Evolutionary conservation across 2,329 filamentous ascomycete genomes (phyloP).

Genomic region (Botrytis pseudocinerea): DNA sequence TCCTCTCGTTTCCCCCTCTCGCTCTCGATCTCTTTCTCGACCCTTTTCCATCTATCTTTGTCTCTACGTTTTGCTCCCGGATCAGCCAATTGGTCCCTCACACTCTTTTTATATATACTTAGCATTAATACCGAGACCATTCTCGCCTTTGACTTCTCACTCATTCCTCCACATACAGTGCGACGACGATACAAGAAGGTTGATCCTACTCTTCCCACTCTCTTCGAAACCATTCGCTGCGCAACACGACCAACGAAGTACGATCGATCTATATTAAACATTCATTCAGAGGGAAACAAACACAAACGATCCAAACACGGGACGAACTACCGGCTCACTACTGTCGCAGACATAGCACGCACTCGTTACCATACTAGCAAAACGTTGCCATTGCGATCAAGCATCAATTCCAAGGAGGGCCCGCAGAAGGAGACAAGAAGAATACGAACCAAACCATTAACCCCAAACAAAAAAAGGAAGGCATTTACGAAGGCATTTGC

Average conservation of each 20-base stretch:
- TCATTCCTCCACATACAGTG: not conserved
- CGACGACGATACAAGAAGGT: conserved; percentile 7
- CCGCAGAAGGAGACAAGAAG: not conserved
- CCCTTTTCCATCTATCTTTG: conserved; percentile 12
- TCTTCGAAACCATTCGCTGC: conserved; percentile 2
- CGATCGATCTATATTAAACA: conserved; percentile 3
- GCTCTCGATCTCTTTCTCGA: conserved; percentile 22
- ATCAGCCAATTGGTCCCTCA: conserved; percentile 4
- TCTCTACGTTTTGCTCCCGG: not conserved
- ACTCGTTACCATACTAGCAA: conserved; percentile 6
- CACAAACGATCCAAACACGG: conserved; percentile 1
- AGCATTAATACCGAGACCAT: conserved; percentile 5
- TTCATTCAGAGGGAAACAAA: conserved; percentile 5
- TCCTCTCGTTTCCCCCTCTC: conserved; percentile 22
- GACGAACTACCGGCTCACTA: conserved; percentile 17
- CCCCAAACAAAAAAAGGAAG: not conserved
- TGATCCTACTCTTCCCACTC: conserved; percentile 11
- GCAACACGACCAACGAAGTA: not conserved
- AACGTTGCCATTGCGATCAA: not conserved
- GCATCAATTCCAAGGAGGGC: not conserved
- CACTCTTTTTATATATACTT: conserved; percentile 13
- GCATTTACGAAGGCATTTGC: conserved; percentile 1
- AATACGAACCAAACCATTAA: not conserved
- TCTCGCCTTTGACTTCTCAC: not conserved
- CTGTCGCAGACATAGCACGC: conserved; percentile 10